A percentile compares a stretch with the other conserved stretches of the same genome.
phyloP scores from a whole-genome alignment of 2,329 filamentous ascomycete species.

The Colletotrichum paranaense region DNA sequence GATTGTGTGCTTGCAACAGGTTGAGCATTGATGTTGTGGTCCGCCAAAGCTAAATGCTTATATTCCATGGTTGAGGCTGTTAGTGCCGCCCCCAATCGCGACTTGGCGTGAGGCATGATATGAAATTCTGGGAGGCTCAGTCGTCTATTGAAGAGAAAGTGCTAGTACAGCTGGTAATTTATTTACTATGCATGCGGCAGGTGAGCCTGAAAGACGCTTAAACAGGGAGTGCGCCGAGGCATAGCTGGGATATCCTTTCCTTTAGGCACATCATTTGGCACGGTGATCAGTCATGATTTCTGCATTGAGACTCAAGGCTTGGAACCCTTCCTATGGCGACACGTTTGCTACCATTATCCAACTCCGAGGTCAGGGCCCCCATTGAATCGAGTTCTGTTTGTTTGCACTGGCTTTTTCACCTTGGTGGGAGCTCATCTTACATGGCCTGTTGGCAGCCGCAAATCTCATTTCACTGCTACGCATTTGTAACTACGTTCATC shows the following conservation, averaged over 20 bases:
- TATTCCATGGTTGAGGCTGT: not conserved
- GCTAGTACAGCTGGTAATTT: not conserved
- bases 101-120: not conserved
- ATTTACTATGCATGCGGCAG: not conserved
- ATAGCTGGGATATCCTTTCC: not conserved
- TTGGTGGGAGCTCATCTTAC: slow-evolving; percentile 15
- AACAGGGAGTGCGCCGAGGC: not conserved
- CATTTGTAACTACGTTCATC: not conserved
- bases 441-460: not conserved
- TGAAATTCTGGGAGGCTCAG: not conserved
- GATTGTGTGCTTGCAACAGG: not conserved
- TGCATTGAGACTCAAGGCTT: slow-evolving; percentile 2
- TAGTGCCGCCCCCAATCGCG: not conserved
- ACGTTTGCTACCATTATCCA: not conserved
- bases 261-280: not conserved
- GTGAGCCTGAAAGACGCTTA: not conserved
- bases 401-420: slow-evolving; percentile 6
- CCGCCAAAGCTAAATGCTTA: not conserved
- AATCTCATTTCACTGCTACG: slow-evolving; percentile 4
- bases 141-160: not conserved
- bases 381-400: slow-evolving; percentile 5
- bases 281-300: not conserved
- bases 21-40: not conserved
- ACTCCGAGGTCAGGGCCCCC: not conserved
- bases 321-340: not conserved